A percentile compares a stretch with the other conserved stretches of the same genome.
These are phyloP conservation scores for Camelina laxa DNA, from an alignment of 345 rosid genomes.

Conservation along the genomic window DNA sequence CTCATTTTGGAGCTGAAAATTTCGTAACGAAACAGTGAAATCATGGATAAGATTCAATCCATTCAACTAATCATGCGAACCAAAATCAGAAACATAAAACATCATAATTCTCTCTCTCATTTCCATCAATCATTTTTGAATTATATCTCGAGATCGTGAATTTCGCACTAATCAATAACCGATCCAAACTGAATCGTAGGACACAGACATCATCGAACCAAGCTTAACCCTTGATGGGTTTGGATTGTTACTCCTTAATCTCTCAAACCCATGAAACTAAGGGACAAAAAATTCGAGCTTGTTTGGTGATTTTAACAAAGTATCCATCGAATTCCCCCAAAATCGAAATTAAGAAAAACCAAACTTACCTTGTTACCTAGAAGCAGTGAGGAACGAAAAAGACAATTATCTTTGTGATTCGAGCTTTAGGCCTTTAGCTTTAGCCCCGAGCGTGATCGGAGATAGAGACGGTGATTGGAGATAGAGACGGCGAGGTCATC, in stretches of 20 bases:
- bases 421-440: too few species aligned
- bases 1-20: too few species aligned
- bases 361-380: too few species aligned
- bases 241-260: constrained; percentile 43
- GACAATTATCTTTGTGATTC: too few species aligned
- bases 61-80: background rate
- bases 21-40: too few species aligned
- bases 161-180: constrained; percentile 1
- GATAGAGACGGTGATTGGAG: too few species aligned
- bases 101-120: constrained; percentile 3
- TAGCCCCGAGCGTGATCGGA: too few species aligned
- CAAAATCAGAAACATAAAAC: background rate
- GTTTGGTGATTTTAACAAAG: constrained; percentile 71
- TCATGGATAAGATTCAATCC: background rate
- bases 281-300: constrained; percentile 64
- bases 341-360: background rate
- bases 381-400: too few species aligned
- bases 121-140: background rate
- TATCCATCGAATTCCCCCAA: constrained; percentile 61
- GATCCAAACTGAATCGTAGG: constrained; percentile 12
- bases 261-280: constrained; percentile 65
- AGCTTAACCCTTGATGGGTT: constrained; percentile 55
- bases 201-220: constrained; percentile 44
- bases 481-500: too few species aligned
- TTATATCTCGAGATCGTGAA: background rate